Percentiles rank a stretch among this genome's conserved stretches.
These are phyloP conservation scores for Termitomyces bulborhizus DNA, from an alignment of 768 basidiomycete species.

Conservation along the genomic window DNA sequence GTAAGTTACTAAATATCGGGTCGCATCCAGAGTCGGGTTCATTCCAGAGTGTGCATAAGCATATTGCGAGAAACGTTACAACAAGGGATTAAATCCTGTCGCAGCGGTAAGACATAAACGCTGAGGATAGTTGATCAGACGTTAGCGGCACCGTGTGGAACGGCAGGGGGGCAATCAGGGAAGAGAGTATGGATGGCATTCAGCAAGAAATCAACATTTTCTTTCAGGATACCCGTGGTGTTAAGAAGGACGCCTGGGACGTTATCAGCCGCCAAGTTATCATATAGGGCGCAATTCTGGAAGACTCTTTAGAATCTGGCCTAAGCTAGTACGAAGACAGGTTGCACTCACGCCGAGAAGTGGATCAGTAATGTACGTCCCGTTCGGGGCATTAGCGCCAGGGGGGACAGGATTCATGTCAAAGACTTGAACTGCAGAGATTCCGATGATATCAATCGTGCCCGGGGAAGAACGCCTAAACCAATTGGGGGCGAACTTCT, in stretches of 20 bases:
- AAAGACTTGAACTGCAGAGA: background rate
- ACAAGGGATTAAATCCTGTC: background rate
- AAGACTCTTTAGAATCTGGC: background rate
- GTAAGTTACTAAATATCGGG: too few relatives aligned
- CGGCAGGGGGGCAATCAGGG: constrained; percentile 4
- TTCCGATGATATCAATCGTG: background rate
- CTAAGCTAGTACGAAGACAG: too few relatives aligned
- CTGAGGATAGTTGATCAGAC: background rate
- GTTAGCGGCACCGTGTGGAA: constrained; percentile 7
- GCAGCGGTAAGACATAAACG: background rate
- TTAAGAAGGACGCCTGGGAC: constrained; percentile 11
- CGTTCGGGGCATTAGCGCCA: constrained; percentile 9
- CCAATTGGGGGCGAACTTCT: constrained; percentile 10
- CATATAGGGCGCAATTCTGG: constrained; percentile 5
- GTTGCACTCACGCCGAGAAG: background rate
- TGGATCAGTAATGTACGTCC: constrained; percentile 6
- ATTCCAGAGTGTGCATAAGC: background rate
- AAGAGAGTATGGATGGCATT: constrained; percentile 9
- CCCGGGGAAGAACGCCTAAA: constrained; percentile 4
- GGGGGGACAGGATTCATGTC: constrained; percentile 2
- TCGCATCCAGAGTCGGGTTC: too few relatives aligned
- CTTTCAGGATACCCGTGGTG: constrained; percentile 10
- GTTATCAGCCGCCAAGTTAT: constrained; percentile 7
- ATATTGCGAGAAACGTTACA: background rate
- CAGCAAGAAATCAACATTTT: constrained; percentile 11